Conservation (phyloP, 345 rosid species). For the Nasturtium officinale region DNA sequence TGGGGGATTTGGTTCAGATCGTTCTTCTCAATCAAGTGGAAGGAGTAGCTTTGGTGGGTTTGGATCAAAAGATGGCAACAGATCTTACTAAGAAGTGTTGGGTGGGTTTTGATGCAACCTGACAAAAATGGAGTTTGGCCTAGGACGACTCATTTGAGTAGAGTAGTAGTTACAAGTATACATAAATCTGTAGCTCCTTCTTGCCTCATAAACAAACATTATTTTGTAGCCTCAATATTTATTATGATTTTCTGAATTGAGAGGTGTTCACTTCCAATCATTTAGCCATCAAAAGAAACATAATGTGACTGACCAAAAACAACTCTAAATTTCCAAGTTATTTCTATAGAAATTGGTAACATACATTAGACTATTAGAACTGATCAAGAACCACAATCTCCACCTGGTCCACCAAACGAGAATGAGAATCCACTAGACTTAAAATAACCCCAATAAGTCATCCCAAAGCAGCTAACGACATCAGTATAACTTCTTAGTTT, state of each 20-base stretch:
- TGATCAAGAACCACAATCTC: background rate
- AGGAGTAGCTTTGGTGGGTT: constrained; percentile 43
- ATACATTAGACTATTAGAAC: background rate
- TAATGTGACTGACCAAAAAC: background rate
- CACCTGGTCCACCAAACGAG: constrained; percentile 36
- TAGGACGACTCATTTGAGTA: constrained; percentile 16
- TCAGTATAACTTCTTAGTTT: background rate
- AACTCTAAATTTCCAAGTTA: background rate
- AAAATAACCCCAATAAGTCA: background rate
- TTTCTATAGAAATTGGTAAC: background rate
- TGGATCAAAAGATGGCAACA: constrained; percentile 42
- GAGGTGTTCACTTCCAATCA: background rate
- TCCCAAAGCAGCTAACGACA: background rate
- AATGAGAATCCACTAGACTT: background rate
- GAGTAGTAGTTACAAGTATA: constrained; percentile 22
- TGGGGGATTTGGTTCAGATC: constrained; percentile 48
- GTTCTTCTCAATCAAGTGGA: constrained; percentile 50
- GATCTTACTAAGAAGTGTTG: constrained; percentile 38
- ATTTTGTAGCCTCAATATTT: constrained; percentile 23
- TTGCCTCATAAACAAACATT: constrained; percentile 30
- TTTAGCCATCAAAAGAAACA: background rate
- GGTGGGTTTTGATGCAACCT: constrained; percentile 22
- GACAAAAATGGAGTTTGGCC: constrained; percentile 28
- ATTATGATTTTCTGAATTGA: constrained; percentile 13
- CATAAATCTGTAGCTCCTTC: constrained; percentile 32